Base-by-base conservation (phyloP, 73 alveolate species). In the Symbiodinium pilosum region DNA sequence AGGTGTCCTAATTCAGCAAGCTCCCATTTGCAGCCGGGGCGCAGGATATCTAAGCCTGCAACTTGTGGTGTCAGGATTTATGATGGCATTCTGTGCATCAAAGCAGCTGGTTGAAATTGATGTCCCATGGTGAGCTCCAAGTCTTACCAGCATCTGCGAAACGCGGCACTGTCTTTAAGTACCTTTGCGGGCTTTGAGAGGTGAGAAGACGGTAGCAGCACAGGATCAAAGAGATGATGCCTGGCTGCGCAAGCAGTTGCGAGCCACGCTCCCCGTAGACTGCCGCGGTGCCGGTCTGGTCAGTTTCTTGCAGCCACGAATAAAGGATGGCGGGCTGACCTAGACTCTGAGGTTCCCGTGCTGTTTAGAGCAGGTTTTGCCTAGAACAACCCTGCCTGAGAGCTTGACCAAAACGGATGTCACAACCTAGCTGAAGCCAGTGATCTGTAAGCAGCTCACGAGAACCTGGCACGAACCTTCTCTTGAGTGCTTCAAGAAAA, bases 31-130 rank as follows among this genome's bases (percentile, higher is more conserved):
- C 87, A 77, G 28, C 87, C 32, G 14, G 18, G 87, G 54, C 54
- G 4, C 94, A 5, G 94, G 94, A 41, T 86, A 86, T 47, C 94
- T 83, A 86, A 86, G 69, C 94, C 94, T 86, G 42, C 54, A 59
- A 12, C 7, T 24, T 26, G 84, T 1, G 28, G 51, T 77, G 56
- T 24, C 26, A 39, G 20, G 54, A 26, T 32, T 24, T 30, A 69
- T 69, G 34, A 1, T 5, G 0, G 16, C 42, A 69, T 47, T 14
- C 12, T 36, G 26, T 77, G 54, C 51, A 36, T 40, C 20, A 83
- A 86, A 52, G 95, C 12, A 14, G 34, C 95, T 88, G 95, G 86
- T 88, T 88, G 87, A 88, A 88, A 38, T 88, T 88, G 71, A 88
- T 68, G 36, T 88, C 95, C 44, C 77, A 88, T 20, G 95, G 86